phyloP scores from a whole-genome alignment of 192 early-diverging fungal species.

The Backusella mclennaniae region DNA sequence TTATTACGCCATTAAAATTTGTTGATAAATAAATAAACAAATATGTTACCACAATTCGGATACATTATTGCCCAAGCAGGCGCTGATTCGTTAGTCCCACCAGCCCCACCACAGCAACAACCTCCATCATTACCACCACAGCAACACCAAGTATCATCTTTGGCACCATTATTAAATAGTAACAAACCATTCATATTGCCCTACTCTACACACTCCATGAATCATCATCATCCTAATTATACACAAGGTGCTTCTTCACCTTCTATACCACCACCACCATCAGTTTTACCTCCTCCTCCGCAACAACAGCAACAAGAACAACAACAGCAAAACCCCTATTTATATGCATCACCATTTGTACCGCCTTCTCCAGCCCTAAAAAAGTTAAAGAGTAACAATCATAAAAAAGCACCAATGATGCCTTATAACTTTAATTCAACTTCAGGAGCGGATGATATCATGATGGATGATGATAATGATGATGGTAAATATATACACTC shows the following conservation, averaged over 20 bases:
- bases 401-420: not conserved
- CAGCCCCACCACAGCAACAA: not conserved
- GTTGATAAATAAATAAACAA: not conserved
- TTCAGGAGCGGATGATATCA: not conserved
- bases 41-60: conserved; percentile 38
- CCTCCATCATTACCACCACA: not conserved
- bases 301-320: not conserved
- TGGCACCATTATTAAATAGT: conserved; percentile 6
- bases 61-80: conserved; percentile 40
- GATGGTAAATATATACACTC: not conserved
- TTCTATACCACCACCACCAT: conserved; percentile 11
- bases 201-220: not conserved
- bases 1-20: not conserved
- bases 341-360: not conserved
- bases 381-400: not conserved
- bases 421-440: not conserved
- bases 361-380: not conserved
- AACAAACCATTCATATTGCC: conserved; percentile 7
- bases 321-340: not conserved
- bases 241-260: not conserved
- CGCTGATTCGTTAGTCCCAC: conserved; percentile 24
- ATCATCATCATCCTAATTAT: conserved; percentile 7
- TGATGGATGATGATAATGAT: not conserved
- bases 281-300: not conserved
- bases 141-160: not conserved